A percentile compares a stretch with the other conserved stretches of the same genome.
phyloP scores from a whole-genome alignment of 2,329 filamentous ascomycete species.

The Verticillium tricorpus region DNA sequence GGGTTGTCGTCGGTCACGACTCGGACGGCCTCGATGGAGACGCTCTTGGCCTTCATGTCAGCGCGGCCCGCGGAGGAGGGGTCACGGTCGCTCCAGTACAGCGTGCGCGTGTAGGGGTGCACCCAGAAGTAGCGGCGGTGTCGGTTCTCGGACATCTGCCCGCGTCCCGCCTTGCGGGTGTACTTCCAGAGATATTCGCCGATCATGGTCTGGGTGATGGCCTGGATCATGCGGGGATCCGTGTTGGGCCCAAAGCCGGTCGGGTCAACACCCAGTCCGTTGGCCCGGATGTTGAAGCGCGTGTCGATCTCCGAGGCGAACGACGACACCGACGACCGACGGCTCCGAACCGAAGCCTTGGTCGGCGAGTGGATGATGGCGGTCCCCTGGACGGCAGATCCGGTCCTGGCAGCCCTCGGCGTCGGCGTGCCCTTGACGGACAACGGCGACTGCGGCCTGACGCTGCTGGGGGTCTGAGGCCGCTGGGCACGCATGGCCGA shows the following conservation, averaged over 20 bases:
- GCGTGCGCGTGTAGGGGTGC: slow-evolving; percentile 89
- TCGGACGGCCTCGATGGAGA: slow-evolving; percentile 86
- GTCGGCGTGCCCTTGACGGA: slow-evolving; percentile 54
- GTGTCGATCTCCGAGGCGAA: slow-evolving; percentile 92
- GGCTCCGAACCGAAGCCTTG: slow-evolving; percentile 37
- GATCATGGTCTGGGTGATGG: slow-evolving; percentile 99
- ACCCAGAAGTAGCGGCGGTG: slow-evolving; percentile 99
- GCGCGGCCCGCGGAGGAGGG: slow-evolving; percentile 72
- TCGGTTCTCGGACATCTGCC: slow-evolving; percentile 80
- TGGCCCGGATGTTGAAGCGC: slow-evolving; percentile 71
- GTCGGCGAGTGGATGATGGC: slow-evolving; percentile 45
- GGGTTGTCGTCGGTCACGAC: slow-evolving; percentile 94
- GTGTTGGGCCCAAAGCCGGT: slow-evolving; percentile 66
- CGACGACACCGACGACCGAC: slow-evolving; percentile 86
- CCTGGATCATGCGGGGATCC: slow-evolving; percentile 97
- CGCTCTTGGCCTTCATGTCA: slow-evolving; percentile 79
- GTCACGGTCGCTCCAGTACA: slow-evolving; percentile 95
- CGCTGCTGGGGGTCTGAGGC: slow-evolving; percentile 58
- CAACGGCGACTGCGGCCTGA: slow-evolving; percentile 38
- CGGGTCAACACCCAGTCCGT: slow-evolving; percentile 48
- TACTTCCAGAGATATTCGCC: slow-evolving; percentile 99
- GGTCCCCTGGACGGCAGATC: slow-evolving; percentile 38
- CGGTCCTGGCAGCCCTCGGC: slow-evolving; percentile 43
- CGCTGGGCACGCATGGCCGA: slow-evolving; percentile 57
- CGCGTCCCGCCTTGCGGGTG: slow-evolving; percentile 87